phyloP scores from a whole-genome alignment of 495 filamentous ascomycete species.

The Talaromyces thailandensis region DNA sequence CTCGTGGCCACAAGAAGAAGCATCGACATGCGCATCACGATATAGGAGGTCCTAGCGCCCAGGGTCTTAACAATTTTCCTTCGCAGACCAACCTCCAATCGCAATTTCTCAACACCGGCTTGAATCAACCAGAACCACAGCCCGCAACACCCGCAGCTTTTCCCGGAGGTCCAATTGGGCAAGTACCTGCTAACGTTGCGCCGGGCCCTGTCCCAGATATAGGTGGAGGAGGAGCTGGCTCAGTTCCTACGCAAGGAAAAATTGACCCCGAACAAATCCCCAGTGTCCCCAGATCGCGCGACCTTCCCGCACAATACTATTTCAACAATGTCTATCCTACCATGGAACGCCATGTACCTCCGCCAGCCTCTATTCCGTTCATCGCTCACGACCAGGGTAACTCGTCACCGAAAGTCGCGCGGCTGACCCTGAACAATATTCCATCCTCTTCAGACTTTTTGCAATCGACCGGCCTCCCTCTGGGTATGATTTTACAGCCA shows the following conservation, averaged over 20 bases:
- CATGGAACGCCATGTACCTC: slow-evolving; percentile 83
- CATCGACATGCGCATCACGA: slow-evolving; percentile 87
- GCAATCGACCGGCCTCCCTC: slow-evolving; percentile 65
- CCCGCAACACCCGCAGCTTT: slow-evolving; percentile 36
- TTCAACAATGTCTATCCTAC: slow-evolving; percentile 84
- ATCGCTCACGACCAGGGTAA: slow-evolving; percentile 94
- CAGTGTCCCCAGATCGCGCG: slow-evolving; percentile 79
- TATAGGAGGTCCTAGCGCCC: slow-evolving; percentile 60
- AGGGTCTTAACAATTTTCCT: slow-evolving; percentile 57
- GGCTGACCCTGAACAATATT: slow-evolving; percentile 86
- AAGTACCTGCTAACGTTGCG: slow-evolving; percentile 25
- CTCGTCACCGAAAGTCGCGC: slow-evolving; percentile 87
- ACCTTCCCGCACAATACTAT: slow-evolving; percentile 73
- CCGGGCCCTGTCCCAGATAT: slow-evolving; percentile 49
- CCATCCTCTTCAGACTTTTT: slow-evolving; percentile 77
- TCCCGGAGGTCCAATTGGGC: slow-evolving; percentile 50
- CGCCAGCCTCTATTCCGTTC: slow-evolving; percentile 83
- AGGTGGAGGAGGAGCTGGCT: slow-evolving; percentile 31
- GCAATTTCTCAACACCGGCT: slow-evolving; percentile 65
- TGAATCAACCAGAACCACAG: slow-evolving; percentile 34
- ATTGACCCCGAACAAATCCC: slow-evolving; percentile 92
- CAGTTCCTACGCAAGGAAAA: slow-evolving; percentile 56
- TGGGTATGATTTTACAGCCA: slow-evolving; percentile 86
- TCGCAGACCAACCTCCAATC: slow-evolving; percentile 43
- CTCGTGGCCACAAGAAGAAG: slow-evolving; percentile 74